Evolutionary conservation across 2,329 filamentous ascomycete species (phyloP), one percentile per base, ranked within the genome.

Genomic region (Colletotrichum agaves): DNA sequence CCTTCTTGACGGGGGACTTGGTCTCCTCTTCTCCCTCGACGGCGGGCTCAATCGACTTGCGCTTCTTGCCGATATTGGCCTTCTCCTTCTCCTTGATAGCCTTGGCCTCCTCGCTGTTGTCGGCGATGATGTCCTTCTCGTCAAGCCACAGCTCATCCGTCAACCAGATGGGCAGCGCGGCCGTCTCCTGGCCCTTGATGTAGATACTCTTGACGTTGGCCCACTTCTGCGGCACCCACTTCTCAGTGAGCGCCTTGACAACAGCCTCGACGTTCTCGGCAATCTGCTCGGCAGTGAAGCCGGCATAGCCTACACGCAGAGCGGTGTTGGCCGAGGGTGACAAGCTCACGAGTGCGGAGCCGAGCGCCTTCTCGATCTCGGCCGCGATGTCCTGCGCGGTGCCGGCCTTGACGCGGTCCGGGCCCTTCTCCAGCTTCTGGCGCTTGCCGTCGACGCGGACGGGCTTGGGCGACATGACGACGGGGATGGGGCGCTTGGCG

Each of bases 151-250:
- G 85, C 84, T 98, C 94, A 73, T 94, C 91, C 4, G 95, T 92
- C 76, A 97, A 83, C 93, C 94, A 99, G 76, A 99, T 90, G n/a
- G 96, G 96, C 75, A 99, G 85, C 8, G 95, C 92, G 69, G 90
- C 91, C 4, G 95, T 97, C 75, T 93, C 90, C 31, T 93, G 91
- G 3, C 93, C 93, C 86, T 98, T 99, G 84, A 99, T 86, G 79
- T 97, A 94, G 69, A 99, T 83, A 70, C 88, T 88, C 79, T 91
- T 90, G 71, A 98, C 87, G 78, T 95, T 96, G 75, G 88, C 88
- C 94, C 94, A 98, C 75, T 94, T 91, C 78, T 95, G 90, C 17
- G 94, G 89, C 50, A 98, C 89, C 76, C 91, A 92, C 78, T 92
- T 94, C 70, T 92, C 90, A 6, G 94, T 88, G 74, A 98, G 80